A percentile compares a stretch with the other conserved stretches of the same genome.
Evolutionary conservation across 2,329 filamentous ascomycete species (phyloP).

Genomic region (Epichloe baconii): DNA sequence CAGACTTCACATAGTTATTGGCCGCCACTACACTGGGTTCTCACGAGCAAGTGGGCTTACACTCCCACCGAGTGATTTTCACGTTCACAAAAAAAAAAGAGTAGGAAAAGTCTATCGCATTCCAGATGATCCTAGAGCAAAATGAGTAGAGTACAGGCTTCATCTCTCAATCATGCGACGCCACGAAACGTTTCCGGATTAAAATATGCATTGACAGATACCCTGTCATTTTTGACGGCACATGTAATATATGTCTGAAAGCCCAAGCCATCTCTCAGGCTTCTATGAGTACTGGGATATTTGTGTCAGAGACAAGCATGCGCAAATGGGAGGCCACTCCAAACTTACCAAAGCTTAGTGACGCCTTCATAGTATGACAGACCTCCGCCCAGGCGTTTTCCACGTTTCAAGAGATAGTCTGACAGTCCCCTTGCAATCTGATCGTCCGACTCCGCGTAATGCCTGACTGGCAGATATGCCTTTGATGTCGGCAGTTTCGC

Average conservation of each 20-base stretch:
- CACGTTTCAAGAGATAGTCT: neutral
- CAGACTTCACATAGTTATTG: neutral
- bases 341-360: neutral
- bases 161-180: neutral
- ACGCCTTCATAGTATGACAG: neutral
- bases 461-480: slow-evolving; percentile 22
- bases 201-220: neutral
- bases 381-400: neutral
- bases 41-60: neutral
- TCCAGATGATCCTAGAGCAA: neutral
- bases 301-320: neutral
- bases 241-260: neutral
- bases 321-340: too few relatives aligned
- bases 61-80: neutral
- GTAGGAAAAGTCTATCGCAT: neutral
- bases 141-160: neutral
- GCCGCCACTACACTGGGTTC: too few relatives aligned
- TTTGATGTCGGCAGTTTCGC: slow-evolving; percentile 14
- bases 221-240: neutral
- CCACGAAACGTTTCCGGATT: neutral
- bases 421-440: neutral
- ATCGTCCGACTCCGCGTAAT: slow-evolving; percentile 14
- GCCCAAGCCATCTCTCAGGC: neutral
- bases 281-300: neutral
- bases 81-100: too few relatives aligned